Evolutionary conservation across 306 rosid species (phyloP).

Genomic region (Dryas octopetala): DNA sequence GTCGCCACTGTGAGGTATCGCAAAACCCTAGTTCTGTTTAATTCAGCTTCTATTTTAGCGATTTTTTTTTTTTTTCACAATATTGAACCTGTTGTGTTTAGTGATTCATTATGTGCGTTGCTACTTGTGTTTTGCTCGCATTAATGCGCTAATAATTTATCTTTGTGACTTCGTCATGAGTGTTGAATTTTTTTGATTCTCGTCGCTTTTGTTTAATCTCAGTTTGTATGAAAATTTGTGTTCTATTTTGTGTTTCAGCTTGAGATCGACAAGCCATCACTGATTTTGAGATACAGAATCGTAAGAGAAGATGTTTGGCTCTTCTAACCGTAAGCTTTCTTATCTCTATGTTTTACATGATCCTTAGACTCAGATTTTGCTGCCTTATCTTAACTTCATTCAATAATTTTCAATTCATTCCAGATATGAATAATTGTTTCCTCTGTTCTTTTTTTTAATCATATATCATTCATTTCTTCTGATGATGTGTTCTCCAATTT

Average conservation of each 20-base stretch:
- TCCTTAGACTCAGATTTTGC: neutral
- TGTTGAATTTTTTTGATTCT: neutral
- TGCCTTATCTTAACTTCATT: neutral
- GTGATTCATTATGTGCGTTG: too few relatives aligned
- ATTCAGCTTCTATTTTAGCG: too few relatives aligned
- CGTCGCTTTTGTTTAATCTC: neutral
- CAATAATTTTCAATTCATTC: neutral
- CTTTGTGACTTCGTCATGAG: too few relatives aligned
- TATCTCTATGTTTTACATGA: neutral
- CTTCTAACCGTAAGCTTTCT: conserved; percentile 68
- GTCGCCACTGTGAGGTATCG: neutral
- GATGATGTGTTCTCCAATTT: neutral
- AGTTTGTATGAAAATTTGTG: neutral
- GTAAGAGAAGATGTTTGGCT: conserved; percentile 60
- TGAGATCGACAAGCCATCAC: neutral
- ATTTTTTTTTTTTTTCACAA: too few relatives aligned
- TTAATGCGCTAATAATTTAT: neutral
- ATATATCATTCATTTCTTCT: neutral
- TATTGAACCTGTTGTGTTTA: too few relatives aligned
- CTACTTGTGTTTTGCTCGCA: neutral
- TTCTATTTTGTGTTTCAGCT: conserved; percentile 1
- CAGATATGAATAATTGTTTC: neutral
- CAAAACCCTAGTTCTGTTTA: too few relatives aligned
- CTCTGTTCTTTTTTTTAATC: neutral
- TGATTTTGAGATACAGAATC: conserved; percentile 7